phyloP scores from a whole-genome alignment of 169 alveolate genomes.

The Eimeria necatrix region DNA sequence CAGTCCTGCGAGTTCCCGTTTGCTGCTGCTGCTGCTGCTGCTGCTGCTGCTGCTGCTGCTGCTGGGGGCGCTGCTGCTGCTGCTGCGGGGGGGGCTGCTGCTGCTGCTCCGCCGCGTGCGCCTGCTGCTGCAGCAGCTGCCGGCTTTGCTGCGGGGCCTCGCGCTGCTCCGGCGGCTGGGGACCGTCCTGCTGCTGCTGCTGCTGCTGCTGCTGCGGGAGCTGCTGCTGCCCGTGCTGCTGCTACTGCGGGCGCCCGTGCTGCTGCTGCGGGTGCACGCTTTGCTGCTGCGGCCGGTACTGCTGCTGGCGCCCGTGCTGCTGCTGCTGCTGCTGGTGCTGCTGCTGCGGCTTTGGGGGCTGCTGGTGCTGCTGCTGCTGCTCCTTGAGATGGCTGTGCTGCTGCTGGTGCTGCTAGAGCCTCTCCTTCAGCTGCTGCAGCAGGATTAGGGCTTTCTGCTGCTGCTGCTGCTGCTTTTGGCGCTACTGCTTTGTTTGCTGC shows the following conservation, averaged over 20 bases:
- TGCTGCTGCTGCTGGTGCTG: conserved; percentile 5
- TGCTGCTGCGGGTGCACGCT: background rate
- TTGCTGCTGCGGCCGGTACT: background rate
- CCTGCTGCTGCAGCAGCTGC: background rate
- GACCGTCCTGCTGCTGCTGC: background rate
- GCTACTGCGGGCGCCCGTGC: background rate
- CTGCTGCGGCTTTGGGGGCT: background rate
- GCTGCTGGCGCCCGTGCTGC: conserved; percentile 18
- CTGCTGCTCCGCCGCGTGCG: too few species aligned
- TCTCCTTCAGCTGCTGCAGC: too few species aligned
- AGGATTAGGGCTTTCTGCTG: too few species aligned
- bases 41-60: conserved; percentile 37
- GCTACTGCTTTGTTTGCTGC: background rate
- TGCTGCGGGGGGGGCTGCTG: background rate
- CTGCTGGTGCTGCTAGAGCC: conserved; percentile 1
- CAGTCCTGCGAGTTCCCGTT: background rate
- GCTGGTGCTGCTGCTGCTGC: conserved; percentile 16
- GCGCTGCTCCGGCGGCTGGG: background rate
- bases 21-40: background rate
- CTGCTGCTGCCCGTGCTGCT: background rate
- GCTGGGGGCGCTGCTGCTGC: conserved; percentile 36
- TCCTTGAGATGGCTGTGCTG: background rate
- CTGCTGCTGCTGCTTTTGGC: background rate
- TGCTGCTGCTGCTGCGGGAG: background rate
- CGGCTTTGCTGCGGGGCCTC: background rate